These are phyloP conservation scores for Penicillium herquei DNA, from an alignment of 495 filamentous ascomycete genomes.

Conservation along the genomic window DNA sequence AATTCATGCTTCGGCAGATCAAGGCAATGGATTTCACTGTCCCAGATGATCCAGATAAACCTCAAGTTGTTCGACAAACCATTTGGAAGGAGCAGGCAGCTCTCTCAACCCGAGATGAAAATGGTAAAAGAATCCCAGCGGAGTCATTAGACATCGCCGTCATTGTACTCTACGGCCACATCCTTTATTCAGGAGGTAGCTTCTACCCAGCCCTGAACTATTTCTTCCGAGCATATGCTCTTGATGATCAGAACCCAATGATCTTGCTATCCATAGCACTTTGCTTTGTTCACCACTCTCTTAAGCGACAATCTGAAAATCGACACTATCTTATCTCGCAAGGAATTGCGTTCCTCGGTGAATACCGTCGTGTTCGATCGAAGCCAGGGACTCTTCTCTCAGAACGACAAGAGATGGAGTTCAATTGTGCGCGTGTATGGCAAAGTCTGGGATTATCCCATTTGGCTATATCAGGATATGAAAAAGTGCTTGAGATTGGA, in stretches of 20 bases:
- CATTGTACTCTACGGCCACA: conserved; percentile 84
- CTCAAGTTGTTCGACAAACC: conserved; percentile 27
- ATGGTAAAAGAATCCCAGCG: conserved; percentile 47
- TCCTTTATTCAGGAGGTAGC: conserved; percentile 73
- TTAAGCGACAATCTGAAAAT: conserved; percentile 87
- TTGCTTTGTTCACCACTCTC: conserved; percentile 77
- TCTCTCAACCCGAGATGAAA: conserved; percentile 49
- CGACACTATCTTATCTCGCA: conserved; percentile 83
- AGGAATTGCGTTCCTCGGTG: conserved; percentile 73
- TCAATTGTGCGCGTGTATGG: conserved; percentile 79
- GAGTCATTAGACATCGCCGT: conserved; percentile 67
- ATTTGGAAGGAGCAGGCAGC: conserved; percentile 47
- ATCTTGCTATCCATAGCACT: conserved; percentile 69
- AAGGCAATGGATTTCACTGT: conserved; percentile 78
- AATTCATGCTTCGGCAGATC: conserved; percentile 85
- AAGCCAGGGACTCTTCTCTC: conserved; percentile 34
- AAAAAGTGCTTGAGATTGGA: conserved; percentile 51
- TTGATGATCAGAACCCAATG: conserved; percentile 72
- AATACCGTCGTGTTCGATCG: conserved; percentile 65
- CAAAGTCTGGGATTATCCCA: conserved; percentile 77
- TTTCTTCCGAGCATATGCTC: conserved; percentile 79
- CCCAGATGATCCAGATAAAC: conserved; percentile 28
- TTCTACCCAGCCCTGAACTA: conserved; percentile 86
- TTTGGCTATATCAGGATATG: conserved; percentile 74
- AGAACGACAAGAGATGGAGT: conserved; percentile 79